A percentile compares a stretch with the other conserved stretches of the same genome.
These are phyloP conservation scores for Stenogyne calaminthoides DNA, from an alignment of 305 asterid genomes.

Conservation along the genomic window DNA sequence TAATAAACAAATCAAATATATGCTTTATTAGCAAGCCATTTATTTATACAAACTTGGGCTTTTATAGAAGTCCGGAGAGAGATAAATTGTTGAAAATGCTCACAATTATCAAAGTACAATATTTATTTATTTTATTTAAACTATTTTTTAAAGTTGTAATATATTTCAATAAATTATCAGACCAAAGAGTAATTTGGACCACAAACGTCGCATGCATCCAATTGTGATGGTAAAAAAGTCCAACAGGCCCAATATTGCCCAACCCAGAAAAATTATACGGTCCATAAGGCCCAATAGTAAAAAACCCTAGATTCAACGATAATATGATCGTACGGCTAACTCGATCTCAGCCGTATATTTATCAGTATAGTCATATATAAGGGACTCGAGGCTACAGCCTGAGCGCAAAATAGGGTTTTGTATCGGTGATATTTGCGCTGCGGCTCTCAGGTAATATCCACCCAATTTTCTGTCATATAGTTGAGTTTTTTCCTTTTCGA, in stretches of 20 bases:
- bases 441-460: conserved; percentile 39
- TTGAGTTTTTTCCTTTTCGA: no score
- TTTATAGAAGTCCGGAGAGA: no score
- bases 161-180: no score
- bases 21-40: no score
- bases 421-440: not conserved
- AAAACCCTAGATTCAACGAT: conserved; percentile 31
- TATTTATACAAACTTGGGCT: no score
- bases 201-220: no score
- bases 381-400: not conserved
- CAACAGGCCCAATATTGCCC: not conserved
- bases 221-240: not conserved
- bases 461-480: not conserved
- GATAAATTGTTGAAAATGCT: no score
- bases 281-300: conserved; percentile 20
- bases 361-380: conserved; percentile 1
- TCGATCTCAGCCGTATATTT: conserved; percentile 30
- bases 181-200: no score
- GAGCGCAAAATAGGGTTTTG: conserved; percentile 10
- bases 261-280: conserved; percentile 1
- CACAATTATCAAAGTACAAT: no score
- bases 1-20: no score
- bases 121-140: no score
- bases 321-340: conserved; percentile 14
- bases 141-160: no score